phyloP scores from a whole-genome alignment of 371 early-diverging fungal species.

The Phascolomyces articulosus region DNA sequence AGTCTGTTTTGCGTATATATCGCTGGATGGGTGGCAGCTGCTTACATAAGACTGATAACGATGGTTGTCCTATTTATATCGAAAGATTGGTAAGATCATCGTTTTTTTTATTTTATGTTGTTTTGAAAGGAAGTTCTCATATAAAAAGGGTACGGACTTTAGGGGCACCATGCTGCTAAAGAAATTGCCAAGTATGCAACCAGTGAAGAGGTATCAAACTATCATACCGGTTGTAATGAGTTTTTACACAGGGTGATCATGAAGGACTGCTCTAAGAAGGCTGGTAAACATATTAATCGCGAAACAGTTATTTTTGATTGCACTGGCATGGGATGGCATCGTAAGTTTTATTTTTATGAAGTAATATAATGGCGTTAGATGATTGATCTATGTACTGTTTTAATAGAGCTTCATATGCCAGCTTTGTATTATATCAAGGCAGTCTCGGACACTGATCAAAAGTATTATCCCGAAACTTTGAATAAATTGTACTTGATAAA shows the following conservation, averaged over 20 bases:
- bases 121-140: not conserved
- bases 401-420: conserved; percentile 73
- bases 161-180: conserved; percentile 78
- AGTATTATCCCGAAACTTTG: conserved; percentile 84
- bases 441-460: conserved; percentile 80
- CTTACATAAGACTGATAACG: conserved; percentile 82
- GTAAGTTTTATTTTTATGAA: conserved; percentile 37
- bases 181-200: conserved; percentile 68
- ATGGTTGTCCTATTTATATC: conserved; percentile 81
- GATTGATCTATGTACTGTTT: not conserved
- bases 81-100: conserved; percentile 66
- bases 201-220: conserved; percentile 66
- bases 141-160: not conserved
- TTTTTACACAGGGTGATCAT: conserved; percentile 72
- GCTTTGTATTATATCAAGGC: conserved; percentile 75
- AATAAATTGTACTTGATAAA: conserved; percentile 81
- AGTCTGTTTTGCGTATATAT: conserved; percentile 67
- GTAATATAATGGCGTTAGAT: not conserved
- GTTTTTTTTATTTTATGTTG: not conserved
- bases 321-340: conserved; percentile 76
- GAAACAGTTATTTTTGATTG: conserved; percentile 87
- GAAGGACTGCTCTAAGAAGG: conserved; percentile 70
- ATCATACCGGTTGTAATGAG: conserved; percentile 81
- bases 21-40: conserved; percentile 80
- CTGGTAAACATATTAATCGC: conserved; percentile 69